Evolutionary conservation across 2,329 filamentous ascomycete genomes (phyloP), one percentile per base, ranked within the genome.

Genomic region (Epichloe elymi): DNA sequence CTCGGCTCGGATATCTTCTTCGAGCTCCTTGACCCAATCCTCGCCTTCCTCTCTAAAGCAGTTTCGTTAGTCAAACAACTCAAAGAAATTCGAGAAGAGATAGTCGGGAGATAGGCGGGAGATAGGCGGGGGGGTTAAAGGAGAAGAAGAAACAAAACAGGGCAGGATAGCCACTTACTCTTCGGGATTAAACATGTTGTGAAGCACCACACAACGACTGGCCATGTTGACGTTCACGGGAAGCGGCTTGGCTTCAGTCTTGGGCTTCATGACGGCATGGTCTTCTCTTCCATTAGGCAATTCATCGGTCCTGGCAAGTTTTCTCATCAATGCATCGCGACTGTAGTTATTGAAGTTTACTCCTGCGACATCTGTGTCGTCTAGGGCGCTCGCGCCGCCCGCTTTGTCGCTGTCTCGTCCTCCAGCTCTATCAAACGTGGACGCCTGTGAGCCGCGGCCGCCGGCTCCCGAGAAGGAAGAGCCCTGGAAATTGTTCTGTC

Each of bases 291-390:
- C 73, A 61, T 79, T 78, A 59, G 76, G 72, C 55, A 76, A 71
- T 65, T 97, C 89, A 71, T 97, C 90, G 72, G 86, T 91, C 77
- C 93, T 85, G 66, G 93, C 90, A 70, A 98, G 86, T 74, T 97
- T 96, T 70, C 88, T 83, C 93, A 98, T 98, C 71, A 98, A 83
- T 65, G 90, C 88, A 74, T 97, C 89, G 72, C 93, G 88, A 76
- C 88, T 95, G 75, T 95, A 96, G 70, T 96, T 96, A 79, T 89
- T 95, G 85, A 97, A 97, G 73, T 97, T 97, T 70, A 98, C 91
- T 64, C 93, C 93, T 48, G 87, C 88, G 65, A 98, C 93, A 68
- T 98, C 93, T 55, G 90, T 95, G 66, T 98, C 93, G 70, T 98
- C 93, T 49, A 98, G 76, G 61, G 93, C 93, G 72, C 90, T 95